phyloP scores from a whole-genome alignment of 1,139 yeast species.

The Pichia sp. region DNA sequence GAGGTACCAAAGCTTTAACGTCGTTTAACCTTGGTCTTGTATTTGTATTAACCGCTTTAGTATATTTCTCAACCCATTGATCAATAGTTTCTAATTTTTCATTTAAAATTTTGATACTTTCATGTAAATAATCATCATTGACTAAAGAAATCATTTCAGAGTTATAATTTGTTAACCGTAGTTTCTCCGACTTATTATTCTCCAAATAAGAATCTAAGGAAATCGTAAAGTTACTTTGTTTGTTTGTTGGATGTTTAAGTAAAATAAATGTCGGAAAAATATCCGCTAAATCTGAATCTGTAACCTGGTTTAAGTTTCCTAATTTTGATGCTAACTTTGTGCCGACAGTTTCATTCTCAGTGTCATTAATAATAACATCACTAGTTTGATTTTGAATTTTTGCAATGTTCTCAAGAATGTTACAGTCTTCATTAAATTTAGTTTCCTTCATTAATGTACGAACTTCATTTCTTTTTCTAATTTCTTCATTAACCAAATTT shows the following conservation, averaged over 20 bases:
- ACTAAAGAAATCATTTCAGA: slow-evolving; percentile 40
- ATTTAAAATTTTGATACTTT: slow-evolving; percentile 32
- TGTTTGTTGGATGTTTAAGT: slow-evolving; percentile 29
- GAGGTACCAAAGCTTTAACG: slow-evolving; percentile 41
- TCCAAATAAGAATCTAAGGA: slow-evolving; percentile 42
- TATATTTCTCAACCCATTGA: slow-evolving; percentile 48
- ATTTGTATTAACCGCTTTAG: slow-evolving; percentile 35
- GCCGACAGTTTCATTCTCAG: slow-evolving; percentile 7
- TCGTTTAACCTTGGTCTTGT: slow-evolving; percentile 44
- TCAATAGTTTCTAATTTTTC: slow-evolving; percentile 40
- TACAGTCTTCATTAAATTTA: slow-evolving; percentile 3
- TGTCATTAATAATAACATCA: neutral
- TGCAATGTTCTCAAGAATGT: neutral
- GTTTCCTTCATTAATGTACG: slow-evolving; percentile 16
- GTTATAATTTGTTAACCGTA: slow-evolving; percentile 21
- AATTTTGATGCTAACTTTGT: slow-evolving; percentile 3
- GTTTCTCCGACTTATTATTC: slow-evolving; percentile 18
- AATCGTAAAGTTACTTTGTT: slow-evolving; percentile 32
- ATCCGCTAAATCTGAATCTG: slow-evolving; percentile 46
- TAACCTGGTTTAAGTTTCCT: slow-evolving; percentile 25
- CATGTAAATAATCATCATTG: slow-evolving; percentile 47
- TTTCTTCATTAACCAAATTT: slow-evolving; percentile 34
- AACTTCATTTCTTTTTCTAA: slow-evolving; percentile 35
- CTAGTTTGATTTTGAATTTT: neutral
- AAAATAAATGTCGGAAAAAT: slow-evolving; percentile 50